A percentile compares a stretch with the other conserved stretches of the same genome.
These are phyloP conservation scores for Quercus phellos DNA, from an alignment of 331 rosid species.

Conservation along the genomic window DNA sequence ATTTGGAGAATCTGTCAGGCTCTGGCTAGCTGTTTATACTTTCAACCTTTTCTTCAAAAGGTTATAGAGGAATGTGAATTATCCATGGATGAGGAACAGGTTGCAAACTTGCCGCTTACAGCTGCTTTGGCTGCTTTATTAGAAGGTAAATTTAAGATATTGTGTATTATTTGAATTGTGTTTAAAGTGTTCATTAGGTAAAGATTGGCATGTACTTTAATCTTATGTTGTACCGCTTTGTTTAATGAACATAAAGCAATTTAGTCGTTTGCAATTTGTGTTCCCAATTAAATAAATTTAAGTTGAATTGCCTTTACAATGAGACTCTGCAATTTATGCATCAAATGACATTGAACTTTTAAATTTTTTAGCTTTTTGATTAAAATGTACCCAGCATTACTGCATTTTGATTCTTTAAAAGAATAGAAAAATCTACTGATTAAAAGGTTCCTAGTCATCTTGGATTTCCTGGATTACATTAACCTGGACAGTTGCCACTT, in stretches of 20 bases:
- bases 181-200: background rate
- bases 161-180: background rate
- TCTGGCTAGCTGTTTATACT: conserved; percentile 69
- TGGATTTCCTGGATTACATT: background rate
- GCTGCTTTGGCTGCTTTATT: conserved; percentile 53
- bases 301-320: background rate
- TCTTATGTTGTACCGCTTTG: background rate
- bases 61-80: conserved; percentile 43
- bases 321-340: background rate
- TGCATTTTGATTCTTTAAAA: too few species aligned
- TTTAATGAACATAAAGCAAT: background rate
- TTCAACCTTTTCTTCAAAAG: conserved; percentile 52
- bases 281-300: background rate
- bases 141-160: conserved; percentile 38
- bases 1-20: conserved; percentile 45
- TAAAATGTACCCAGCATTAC: background rate
- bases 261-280: background rate
- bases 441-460: background rate
- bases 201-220: background rate
- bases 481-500: background rate
- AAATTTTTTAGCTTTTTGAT: background rate
- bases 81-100: conserved; percentile 28
- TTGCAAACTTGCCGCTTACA: conserved; percentile 56
- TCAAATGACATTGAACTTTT: background rate
- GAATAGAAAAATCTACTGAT: background rate